These are phyloP conservation scores for Globisporangium orthogonon DNA, from an alignment of 352 stramenopile genomes.

Conservation along the genomic window DNA sequence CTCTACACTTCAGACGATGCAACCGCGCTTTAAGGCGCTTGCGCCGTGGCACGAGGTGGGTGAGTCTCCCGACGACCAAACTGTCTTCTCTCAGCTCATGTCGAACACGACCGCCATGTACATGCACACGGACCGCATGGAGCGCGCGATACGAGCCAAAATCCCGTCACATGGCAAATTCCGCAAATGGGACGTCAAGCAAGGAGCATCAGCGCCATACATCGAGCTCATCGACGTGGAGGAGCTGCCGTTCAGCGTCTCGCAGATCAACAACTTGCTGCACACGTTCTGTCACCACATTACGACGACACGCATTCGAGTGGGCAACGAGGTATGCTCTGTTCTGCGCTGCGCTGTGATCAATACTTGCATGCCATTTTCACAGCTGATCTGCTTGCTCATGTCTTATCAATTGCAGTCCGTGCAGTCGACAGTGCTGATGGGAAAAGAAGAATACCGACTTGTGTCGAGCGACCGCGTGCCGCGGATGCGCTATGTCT, in stretches of 20 bases:
- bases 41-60: constrained; percentile 8
- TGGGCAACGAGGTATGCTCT: not conserved
- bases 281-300: constrained; percentile 2
- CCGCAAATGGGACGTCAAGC: constrained; percentile 2
- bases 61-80: not conserved
- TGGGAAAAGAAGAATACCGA: constrained; percentile 2
- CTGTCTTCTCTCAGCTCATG: constrained; percentile 1
- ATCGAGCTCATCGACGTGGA: constrained; percentile 4
- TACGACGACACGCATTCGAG: not conserved
- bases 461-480: not conserved
- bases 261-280: constrained; percentile 4
- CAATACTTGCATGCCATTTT: too few relatives aligned
- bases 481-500: constrained; percentile 4
- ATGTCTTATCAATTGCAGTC: not conserved
- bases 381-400: too few relatives aligned
- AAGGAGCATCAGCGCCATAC: not conserved
- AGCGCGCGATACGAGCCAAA: not conserved
- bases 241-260: constrained; percentile 8
- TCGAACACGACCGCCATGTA: constrained; percentile 1
- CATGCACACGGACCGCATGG: constrained; percentile 3
- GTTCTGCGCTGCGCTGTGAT: too few relatives aligned
- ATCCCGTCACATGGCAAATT: not conserved
- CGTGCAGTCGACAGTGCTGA: constrained; percentile 3
- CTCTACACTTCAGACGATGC: too few relatives aligned
- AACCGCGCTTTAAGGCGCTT: not conserved